Base-by-base conservation (phyloP, 2,329 filamentous ascomycete species). In the Monosporascus sp. region DNA sequence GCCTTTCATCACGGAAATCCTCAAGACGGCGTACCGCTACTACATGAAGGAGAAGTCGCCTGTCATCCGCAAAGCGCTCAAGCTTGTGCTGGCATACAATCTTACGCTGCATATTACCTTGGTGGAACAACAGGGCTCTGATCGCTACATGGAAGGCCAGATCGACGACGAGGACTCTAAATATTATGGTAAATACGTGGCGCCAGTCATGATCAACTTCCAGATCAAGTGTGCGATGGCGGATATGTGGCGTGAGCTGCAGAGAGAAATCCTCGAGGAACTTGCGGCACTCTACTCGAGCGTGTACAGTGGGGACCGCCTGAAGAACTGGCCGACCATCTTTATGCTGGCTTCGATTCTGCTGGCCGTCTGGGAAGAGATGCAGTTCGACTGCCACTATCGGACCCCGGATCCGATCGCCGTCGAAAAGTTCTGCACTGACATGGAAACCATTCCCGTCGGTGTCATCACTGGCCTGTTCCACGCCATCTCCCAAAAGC, bases 191-290 rank as follows among this genome's bases (percentile, higher is more conserved):
- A 93, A 93, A 77, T 92, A 88, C 37, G 86, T 96, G 58, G 93
- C 93, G 17, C 93, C 93, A 14, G 92, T 97, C 68, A 96, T 97
- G 92, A 95, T 97, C 82, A 97, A 97, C 79, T 97, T 97, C 83
- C 90, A 97, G 77, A 91, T 97, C 78, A 97, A 97, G 82, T 94
- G 89, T 66, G 92, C 92, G 51, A 86, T 97, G 75, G 93, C 92
- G 60, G 91, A 95, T 66, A 95, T 97, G 90, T 97, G 93, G 93
- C 91, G 93, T 60, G 92, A 96, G 72, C 79, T 97, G 54, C 92
- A 97, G 72, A 96, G 95, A 77, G 93, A 97, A 64, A 91, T 97
- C 38, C 80, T 97, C 2, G 92, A 96, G 75, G 93, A 97, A 76
- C 82, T 97, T 1, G 97, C 93, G 1, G 77, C 84, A 7, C 81